Base-by-base conservation (phyloP, 176 grass and related monocot species). In the Aegilops sharonensis region DNA sequence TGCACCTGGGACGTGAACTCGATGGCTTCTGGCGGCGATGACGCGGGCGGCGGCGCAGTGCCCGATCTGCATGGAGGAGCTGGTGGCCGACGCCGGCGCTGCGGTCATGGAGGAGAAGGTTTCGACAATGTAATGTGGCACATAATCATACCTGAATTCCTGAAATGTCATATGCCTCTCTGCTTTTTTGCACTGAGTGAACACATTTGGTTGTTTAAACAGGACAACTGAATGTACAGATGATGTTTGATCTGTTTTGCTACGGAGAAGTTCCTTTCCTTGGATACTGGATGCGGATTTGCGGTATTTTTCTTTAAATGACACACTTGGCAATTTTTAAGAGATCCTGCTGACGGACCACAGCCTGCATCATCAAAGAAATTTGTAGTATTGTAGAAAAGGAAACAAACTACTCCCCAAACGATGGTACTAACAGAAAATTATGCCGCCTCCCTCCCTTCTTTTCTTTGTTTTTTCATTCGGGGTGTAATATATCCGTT, bases 261-360 rank as follows among this genome's bases (percentile, higher is more conserved):
- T 48, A 11, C 10, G 40, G 40, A 43, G 9, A 43, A 48, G 45
- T 48, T 48, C 45, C 45, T 48, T 48, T 48, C 12, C 45, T 48
- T 48, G 45, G 45, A 48, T 48, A 48, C 4, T 5, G 45, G 5
- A 48, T 94, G 85, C 35, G 78, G 84, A 87, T 95, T 88, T 79
- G 77, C 30, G 54, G 56, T 56, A 34, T 75, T 78, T 30, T 74
- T 90, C 56, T 87, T 89, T 61, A 89, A 24, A 90, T 47, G 54
- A 78, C 84, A 31, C 89, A 91, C 86, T 88, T 56, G 78, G 91
- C 91, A 72, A 98, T 87, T 93, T 93, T 64, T 14, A 76, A 89
- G 10, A 98, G 76, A 81, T 91, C 78, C 25, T 74, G 85, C 85
- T 89, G 69, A 54, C 91, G 93, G 81, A 98, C 81, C 42, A 65